Evolutionary conservation across 2,329 filamentous ascomycete genomes (phyloP).

Genomic region (Tolypocladium paradoxum): DNA sequence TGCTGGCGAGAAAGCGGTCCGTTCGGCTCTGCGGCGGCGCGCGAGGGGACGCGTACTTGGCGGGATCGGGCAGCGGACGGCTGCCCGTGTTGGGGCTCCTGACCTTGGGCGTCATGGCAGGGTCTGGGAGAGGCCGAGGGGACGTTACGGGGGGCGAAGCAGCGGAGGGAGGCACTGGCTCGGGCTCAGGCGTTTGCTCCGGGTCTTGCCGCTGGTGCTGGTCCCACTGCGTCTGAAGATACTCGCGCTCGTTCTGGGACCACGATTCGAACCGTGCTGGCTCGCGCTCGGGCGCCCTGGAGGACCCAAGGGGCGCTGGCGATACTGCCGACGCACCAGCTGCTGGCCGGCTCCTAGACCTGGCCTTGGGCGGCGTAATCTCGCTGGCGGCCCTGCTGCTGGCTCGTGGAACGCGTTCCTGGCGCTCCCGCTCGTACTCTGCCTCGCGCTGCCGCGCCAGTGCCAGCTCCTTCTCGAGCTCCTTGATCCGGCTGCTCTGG

Average conservation of each 20-base stretch:
- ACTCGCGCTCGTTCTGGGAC: slow-evolving; percentile 53
- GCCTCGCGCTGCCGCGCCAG: slow-evolving; percentile 50
- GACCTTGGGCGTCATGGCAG: slow-evolving; percentile 17
- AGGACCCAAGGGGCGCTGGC: not conserved
- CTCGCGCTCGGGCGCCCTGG: slow-evolving; percentile 1
- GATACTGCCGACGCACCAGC: slow-evolving; percentile 1
- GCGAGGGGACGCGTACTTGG: slow-evolving; percentile 17
- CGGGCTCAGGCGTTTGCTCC: slow-evolving; percentile 7
- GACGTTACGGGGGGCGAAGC: slow-evolving; percentile 7
- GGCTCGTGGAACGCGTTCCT: slow-evolving; percentile 32
- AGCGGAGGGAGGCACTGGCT: not conserved
- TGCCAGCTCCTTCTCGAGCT: slow-evolving; percentile 67
- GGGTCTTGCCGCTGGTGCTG: slow-evolving; percentile 26
- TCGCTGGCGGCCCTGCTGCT: slow-evolving; percentile 16
- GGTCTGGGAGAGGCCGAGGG: slow-evolving; percentile 33
- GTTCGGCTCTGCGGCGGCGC: slow-evolving; percentile 33
- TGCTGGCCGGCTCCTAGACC: slow-evolving; percentile 12
- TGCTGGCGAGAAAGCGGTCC: slow-evolving; percentile 45
- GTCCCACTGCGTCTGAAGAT: slow-evolving; percentile 44
- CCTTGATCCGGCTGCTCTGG: slow-evolving; percentile 60
- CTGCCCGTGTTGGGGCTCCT: slow-evolving; percentile 28
- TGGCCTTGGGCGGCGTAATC: slow-evolving; percentile 7
- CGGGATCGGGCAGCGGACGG: slow-evolving; percentile 45
- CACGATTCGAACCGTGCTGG: slow-evolving; percentile 49
- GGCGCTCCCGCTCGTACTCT: slow-evolving; percentile 48